A percentile compares a stretch with the other conserved stretches of the same genome.
Evolutionary conservation across 2,329 filamentous ascomycete genomes (phyloP).

Genomic region (Pseudopithomyces maydicus): DNA sequence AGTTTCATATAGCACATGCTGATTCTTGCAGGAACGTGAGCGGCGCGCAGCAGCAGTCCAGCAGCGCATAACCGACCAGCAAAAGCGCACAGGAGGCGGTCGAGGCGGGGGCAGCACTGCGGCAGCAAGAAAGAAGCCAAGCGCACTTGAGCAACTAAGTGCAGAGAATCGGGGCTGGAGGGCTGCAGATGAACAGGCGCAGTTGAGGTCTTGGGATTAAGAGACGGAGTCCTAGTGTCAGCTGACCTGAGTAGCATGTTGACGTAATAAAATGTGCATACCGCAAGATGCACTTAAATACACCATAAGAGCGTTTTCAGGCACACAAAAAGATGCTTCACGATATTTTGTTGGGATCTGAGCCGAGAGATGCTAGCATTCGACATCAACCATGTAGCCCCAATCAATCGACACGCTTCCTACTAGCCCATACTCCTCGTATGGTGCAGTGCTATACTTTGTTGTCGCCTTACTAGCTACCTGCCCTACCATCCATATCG

Average conservation of each 20-base stretch:
- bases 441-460: not conserved
- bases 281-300: not conserved
- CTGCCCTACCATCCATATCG: conserved; percentile 20
- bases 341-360: not conserved
- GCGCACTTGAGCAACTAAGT: conserved; percentile 34
- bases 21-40: conserved; percentile 30
- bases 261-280: not conserved
- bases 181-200: conserved; percentile 32
- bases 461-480: not conserved
- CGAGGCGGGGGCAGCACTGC: not conserved
- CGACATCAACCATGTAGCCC: not conserved
- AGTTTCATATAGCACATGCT: not conserved
- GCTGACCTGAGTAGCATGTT: not conserved
- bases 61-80: conserved; percentile 27
- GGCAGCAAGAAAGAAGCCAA: conserved; percentile 25
- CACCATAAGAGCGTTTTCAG: not conserved
- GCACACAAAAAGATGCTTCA: not conserved
- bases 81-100: conserved; percentile 10
- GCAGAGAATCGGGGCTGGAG: conserved; percentile 38
- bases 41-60: conserved; percentile 36
- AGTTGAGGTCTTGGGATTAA: conserved; percentile 34
- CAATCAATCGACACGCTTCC: not conserved
- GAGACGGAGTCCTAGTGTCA: not conserved
- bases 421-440: conserved; percentile 7
- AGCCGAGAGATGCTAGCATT: not conserved